Evolutionary conservation across 2,329 filamentous ascomycete species (phyloP).

Genomic region (Ophiosphaerella narmari): DNA sequence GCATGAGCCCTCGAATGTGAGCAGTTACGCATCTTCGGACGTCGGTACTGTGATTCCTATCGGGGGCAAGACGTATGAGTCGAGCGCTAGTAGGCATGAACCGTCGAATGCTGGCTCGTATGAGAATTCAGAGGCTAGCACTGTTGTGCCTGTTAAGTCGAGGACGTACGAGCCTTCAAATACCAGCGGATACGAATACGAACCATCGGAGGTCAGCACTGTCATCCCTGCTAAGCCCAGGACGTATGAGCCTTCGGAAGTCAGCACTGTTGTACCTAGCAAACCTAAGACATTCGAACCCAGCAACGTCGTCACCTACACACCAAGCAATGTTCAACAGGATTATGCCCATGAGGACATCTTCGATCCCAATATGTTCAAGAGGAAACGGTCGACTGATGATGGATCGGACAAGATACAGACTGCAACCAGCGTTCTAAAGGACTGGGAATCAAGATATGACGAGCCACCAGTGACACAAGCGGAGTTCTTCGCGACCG

Average conservation of each 20-base stretch:
- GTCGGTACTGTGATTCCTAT: too few relatives aligned
- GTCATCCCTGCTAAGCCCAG: background rate
- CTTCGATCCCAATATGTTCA: conserved; percentile 53
- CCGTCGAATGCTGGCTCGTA: conserved; percentile 20
- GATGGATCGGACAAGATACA: conserved; percentile 19
- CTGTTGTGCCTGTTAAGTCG: conserved; percentile 1
- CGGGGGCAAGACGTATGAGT: background rate
- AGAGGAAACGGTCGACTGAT: conserved; percentile 32
- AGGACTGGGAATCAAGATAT: conserved; percentile 51
- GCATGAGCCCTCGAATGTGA: background rate
- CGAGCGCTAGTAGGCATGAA: background rate
- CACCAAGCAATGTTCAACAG: conserved; percentile 39
- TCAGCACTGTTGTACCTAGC: conserved; percentile 25
- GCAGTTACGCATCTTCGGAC: conserved; percentile 1
- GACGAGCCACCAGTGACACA: conserved; percentile 45
- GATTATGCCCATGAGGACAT: conserved; percentile 52
- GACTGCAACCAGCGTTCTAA: conserved; percentile 48
- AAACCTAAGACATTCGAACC: conserved; percentile 32
- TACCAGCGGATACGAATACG: conserved; percentile 12
- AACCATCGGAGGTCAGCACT: conserved; percentile 16
- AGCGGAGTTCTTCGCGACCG: conserved; percentile 52
- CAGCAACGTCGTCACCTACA: conserved; percentile 41
- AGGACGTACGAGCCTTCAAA: conserved; percentile 26
- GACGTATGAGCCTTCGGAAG: conserved; percentile 14
- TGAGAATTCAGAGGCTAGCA: conserved; percentile 6